phyloP scores from a whole-genome alignment of 2,329 filamentous ascomycete species.

The Trichophyton benhamiae region DNA sequence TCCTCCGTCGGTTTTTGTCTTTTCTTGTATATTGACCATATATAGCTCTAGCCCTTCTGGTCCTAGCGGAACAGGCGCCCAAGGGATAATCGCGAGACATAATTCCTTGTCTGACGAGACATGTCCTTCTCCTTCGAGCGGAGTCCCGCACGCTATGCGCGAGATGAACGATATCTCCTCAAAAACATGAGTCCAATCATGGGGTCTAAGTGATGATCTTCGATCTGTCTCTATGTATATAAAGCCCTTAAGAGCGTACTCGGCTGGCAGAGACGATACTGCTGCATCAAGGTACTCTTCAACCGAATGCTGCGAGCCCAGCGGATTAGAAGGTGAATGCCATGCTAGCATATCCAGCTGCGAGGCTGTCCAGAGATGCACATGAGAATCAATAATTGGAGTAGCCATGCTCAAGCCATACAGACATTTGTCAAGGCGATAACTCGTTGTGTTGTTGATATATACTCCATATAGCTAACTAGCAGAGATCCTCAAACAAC shows the following conservation, averaged over 20 bases:
- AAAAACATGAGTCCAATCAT: constrained; percentile 53
- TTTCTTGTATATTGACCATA: constrained; percentile 46
- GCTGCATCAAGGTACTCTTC: constrained; percentile 47
- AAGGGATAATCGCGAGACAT: constrained; percentile 62
- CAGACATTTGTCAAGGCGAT: not conserved
- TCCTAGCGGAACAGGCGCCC: constrained; percentile 69
- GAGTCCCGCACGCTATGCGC: constrained; percentile 51
- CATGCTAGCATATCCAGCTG: constrained; percentile 58
- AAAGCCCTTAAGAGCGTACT: constrained; percentile 50
- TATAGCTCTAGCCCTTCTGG: constrained; percentile 51
- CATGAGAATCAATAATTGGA: constrained; percentile 73
- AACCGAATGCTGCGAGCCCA: constrained; percentile 53
- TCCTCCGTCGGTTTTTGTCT: constrained; percentile 33
- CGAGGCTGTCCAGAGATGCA: constrained; percentile 68
- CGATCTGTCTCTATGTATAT: constrained; percentile 77
- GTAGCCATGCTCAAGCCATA: constrained; percentile 16
- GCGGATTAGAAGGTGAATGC: constrained; percentile 47
- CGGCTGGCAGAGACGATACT: constrained; percentile 9
- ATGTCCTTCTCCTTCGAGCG: constrained; percentile 48
- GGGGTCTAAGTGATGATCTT: constrained; percentile 44
- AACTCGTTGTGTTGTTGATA: not conserved
- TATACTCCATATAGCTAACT: not conserved
- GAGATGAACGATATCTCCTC: constrained; percentile 59
- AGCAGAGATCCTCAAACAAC: no score
- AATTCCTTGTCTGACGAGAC: constrained; percentile 38